Conservation (phyloP, 108 stramenopile species). For the Skeletonema potamos region DNA sequence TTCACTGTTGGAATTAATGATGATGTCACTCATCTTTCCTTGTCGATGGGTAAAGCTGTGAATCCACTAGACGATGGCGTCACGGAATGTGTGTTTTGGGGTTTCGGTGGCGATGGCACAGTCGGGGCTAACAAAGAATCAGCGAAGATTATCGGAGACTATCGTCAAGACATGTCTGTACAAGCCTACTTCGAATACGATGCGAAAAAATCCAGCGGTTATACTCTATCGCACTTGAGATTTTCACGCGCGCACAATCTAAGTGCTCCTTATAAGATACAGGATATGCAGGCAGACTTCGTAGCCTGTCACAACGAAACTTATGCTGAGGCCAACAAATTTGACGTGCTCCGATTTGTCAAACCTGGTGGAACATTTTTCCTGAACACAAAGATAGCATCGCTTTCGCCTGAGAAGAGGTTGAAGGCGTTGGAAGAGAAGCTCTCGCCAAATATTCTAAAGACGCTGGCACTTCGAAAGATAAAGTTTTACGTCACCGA, state of each 20-base stretch:
- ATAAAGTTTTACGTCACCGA: constrained; percentile 57
- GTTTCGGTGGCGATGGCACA: constrained; percentile 63
- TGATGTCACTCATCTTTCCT: constrained; percentile 62
- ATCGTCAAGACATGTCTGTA: constrained; percentile 49
- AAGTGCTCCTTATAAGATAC: constrained; percentile 39
- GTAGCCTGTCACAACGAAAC: constrained; percentile 68
- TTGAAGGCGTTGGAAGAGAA: constrained; percentile 57
- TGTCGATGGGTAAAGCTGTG: constrained; percentile 47
- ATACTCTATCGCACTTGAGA: constrained; percentile 57
- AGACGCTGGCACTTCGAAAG: constrained; percentile 30
- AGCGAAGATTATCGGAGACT: constrained; percentile 60
- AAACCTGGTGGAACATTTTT: constrained; percentile 60
- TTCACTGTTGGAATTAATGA: constrained; percentile 70
- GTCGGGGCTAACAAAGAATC: constrained; percentile 66
- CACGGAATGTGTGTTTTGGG: constrained; percentile 66
- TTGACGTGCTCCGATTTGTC: constrained; percentile 54
- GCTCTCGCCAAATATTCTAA: constrained; percentile 56
- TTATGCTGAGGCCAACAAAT: constrained; percentile 63
- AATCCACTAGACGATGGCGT: constrained; percentile 45
- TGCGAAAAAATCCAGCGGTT: constrained; percentile 63
- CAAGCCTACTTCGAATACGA: constrained; percentile 75
- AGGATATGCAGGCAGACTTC: constrained; percentile 54
- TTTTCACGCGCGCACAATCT: constrained; percentile 32
- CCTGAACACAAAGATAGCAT: constrained; percentile 59
- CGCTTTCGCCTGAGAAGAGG: constrained; percentile 40